phyloP scores from a whole-genome alignment of 148 eudicot genomes.

The Mesembryanthemum crystallinum region DNA sequence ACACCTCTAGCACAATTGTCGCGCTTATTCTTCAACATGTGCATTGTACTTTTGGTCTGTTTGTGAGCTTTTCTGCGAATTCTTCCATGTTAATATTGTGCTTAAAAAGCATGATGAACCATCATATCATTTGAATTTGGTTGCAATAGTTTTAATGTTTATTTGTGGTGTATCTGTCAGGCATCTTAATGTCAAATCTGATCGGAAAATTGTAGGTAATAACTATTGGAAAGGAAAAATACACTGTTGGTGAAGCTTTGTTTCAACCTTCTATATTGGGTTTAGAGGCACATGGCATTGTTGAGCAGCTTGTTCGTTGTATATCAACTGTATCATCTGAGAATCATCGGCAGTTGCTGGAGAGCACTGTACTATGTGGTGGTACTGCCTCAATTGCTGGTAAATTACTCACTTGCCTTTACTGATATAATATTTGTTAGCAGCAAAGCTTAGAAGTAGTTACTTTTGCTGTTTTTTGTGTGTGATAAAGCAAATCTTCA shows the following conservation, averaged over 20 bases:
- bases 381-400: slow-evolving; percentile 77
- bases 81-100: neutral
- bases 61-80: neutral
- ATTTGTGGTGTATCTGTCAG: neutral
- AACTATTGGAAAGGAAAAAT: slow-evolving; percentile 70
- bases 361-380: slow-evolving; percentile 96
- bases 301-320: slow-evolving; percentile 94
- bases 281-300: slow-evolving; percentile 85
- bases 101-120: neutral
- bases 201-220: slow-evolving; percentile 55
- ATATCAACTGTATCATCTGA: slow-evolving; percentile 84
- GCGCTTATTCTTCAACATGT: neutral
- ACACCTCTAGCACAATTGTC: neutral
- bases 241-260: slow-evolving; percentile 88
- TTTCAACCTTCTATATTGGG: slow-evolving; percentile 84
- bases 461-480: neutral
- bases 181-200: neutral
- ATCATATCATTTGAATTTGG: neutral
- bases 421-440: neutral
- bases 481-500: neutral
- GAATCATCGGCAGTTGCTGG: slow-evolving; percentile 89
- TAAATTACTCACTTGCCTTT: slow-evolving; percentile 26
- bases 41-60: neutral
- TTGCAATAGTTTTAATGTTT: neutral
- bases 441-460: neutral